Evolutionary conservation across 305 asterid genomes (phyloP), one percentile per base, ranked within the genome.

Genomic region (Coffea humblotiana): DNA sequence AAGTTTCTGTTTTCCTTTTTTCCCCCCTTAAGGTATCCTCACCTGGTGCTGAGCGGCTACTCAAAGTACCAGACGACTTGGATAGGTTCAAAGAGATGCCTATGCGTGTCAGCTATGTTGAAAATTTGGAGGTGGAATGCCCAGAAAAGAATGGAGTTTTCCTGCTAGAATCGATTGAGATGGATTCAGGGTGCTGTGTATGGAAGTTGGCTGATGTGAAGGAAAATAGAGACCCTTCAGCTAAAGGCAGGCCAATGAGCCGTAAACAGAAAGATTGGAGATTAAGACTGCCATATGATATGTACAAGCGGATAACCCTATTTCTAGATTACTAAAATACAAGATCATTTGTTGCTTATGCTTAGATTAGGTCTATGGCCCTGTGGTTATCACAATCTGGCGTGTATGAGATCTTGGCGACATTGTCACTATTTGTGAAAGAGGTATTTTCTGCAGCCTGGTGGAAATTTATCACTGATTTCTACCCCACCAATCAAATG

Each of bases 151-250:
- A 80, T 15, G 90, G 91, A 32, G 88, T 91, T 2, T 92, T 88
- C 85, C 87, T 85, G 79, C 87, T 96, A 11, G 97, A 92, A 77
- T 84, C 91, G 15, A 64, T 91, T 56, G 97, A 94, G 75, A 51
- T 86, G 48, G 97, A 90, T 75, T 85, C 90, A 32, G 84, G 90
- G 48, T 80, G 91, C 80, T 89, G 98, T 70, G 69, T 90, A 14
- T 96, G 99, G 98, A 94, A 87, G 86, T 77, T 94, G 87, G 98
- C 97, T 3, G 97, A 96, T 74, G 97, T 92, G 81, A 94, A 90
- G 89, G 97, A 96, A 86, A 96, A 96, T 48, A 81, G 97, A 84
- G 97, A 90, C 80, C 97, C 97, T 69, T 79, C 87, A 8, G 92
- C 92, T 43, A 96, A 91, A 84, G 99, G 98, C 74, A 85, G 93